Conservation (phyloP, 768 basidiomycete species). For the Infundibulicybe gibba region DNA sequence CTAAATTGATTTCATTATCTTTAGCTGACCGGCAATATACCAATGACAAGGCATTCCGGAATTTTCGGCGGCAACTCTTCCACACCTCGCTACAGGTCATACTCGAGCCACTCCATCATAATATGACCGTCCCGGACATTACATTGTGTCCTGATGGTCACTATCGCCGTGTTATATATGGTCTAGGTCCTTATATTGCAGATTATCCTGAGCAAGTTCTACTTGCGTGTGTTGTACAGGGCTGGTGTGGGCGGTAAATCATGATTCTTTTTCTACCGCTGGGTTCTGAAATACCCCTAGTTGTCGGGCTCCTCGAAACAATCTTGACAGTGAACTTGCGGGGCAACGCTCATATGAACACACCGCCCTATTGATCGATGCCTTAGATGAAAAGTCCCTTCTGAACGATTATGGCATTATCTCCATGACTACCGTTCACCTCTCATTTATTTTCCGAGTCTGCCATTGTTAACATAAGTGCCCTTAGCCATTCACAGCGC, state of each 20-base stretch:
- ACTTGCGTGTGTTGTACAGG: conserved; percentile 14
- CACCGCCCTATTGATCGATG: conserved; percentile 12
- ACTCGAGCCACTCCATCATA: conserved; percentile 9
- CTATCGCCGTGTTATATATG: conserved; percentile 13
- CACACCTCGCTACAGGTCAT: conserved; percentile 13
- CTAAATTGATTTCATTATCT: not conserved
- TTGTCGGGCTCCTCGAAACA: conserved; percentile 14
- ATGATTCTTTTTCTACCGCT: not conserved
- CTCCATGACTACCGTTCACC: conserved; percentile 17
- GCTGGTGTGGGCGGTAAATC: conserved; percentile 18
- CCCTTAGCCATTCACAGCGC: conserved; percentile 11
- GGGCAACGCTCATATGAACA: conserved; percentile 7
- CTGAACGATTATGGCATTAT: conserved; percentile 20
- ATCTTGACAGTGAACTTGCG: conserved; percentile 3
- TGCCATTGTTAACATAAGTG: not conserved
- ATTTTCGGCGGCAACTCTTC: conserved; percentile 10
- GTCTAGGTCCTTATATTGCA: conserved; percentile 19
- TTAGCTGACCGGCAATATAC: not conserved
- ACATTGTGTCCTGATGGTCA: conserved; percentile 17
- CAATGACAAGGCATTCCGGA: conserved; percentile 2
- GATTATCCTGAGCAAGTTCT: conserved; percentile 20
- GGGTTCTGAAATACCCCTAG: not conserved
- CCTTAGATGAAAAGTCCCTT: conserved; percentile 7
- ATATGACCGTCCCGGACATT: conserved; percentile 16
- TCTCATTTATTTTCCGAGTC: not conserved